Evolutionary conservation across 495 filamentous ascomycete species (phyloP).

Genomic region (Talaromyces trachyspermus): DNA sequence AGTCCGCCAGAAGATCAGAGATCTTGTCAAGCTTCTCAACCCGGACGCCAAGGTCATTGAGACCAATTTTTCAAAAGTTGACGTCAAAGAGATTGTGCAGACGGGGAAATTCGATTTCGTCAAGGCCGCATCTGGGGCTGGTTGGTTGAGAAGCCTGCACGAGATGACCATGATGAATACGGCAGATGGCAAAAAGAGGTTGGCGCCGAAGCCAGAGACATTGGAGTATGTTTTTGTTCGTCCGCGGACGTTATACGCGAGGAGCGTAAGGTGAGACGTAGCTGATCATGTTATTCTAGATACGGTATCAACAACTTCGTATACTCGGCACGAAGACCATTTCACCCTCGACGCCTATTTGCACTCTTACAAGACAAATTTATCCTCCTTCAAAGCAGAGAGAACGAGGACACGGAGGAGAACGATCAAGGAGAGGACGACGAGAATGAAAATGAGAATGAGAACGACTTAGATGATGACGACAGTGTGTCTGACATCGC

Average conservation of each 20-base stretch:
- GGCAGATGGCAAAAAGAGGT: constrained; percentile 27
- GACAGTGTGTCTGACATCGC: constrained; percentile 18
- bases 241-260: too few species aligned
- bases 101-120: constrained; percentile 41
- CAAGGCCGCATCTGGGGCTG: constrained; percentile 34
- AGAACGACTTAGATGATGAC: constrained; percentile 14
- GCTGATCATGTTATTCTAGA: constrained; percentile 14
- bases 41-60: constrained; percentile 43
- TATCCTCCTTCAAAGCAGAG: constrained; percentile 40
- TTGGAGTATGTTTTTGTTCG: constrained; percentile 35
- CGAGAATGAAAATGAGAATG: constrained; percentile 31
- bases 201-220: constrained; percentile 50
- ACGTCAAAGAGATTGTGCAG: constrained; percentile 44
- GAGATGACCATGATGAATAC: constrained; percentile 41
- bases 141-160: constrained; percentile 44
- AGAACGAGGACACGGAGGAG: constrained; percentile 27
- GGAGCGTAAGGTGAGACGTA: too few species aligned
- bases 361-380: constrained; percentile 47
- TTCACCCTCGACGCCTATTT: constrained; percentile 44
- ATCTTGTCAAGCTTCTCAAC: constrained; percentile 41
- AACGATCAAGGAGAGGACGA: constrained; percentile 30
- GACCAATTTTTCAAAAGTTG: constrained; percentile 35
- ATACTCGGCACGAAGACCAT: constrained; percentile 44
- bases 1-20: constrained; percentile 31
- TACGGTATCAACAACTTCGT: constrained; percentile 52